A percentile compares a stretch with the other conserved stretches of the same genome.
Evolutionary conservation across 805 yeast genomes (phyloP).

Genomic region (Ascoidea tarda): DNA sequence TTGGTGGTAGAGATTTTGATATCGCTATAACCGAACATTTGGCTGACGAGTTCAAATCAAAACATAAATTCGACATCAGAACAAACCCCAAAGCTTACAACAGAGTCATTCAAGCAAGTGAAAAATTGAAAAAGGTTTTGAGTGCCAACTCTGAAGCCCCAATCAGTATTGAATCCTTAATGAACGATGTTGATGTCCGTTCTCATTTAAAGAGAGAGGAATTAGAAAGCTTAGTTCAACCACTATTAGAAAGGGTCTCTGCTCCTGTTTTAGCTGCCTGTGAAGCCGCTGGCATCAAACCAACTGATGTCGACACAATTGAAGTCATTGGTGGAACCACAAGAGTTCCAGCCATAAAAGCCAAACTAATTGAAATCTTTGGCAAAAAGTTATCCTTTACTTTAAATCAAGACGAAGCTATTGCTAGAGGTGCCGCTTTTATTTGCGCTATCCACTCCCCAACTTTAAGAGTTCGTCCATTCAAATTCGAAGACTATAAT

Average conservation of each 20-base stretch:
- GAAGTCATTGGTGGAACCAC: constrained; percentile 98
- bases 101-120: constrained; percentile 86
- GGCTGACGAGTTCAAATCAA: constrained; percentile 80
- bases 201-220: constrained; percentile 82
- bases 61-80: constrained; percentile 87
- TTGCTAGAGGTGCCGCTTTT: constrained; percentile 98
- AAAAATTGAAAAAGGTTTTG: constrained; percentile 86
- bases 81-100: constrained; percentile 90
- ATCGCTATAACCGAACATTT: constrained; percentile 88
- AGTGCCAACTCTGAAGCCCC: constrained; percentile 95
- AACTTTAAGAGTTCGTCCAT: constrained; percentile 95
- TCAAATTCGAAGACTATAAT: constrained; percentile 94
- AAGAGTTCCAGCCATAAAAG: constrained; percentile 90
- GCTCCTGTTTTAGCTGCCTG: constrained; percentile 75
- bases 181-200: constrained; percentile 94
- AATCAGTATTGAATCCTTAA: constrained; percentile 87
- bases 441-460: constrained; percentile 99
- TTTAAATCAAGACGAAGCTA: constrained; percentile 97
- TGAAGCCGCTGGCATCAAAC: constrained; percentile 58
- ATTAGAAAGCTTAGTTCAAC: constrained; percentile 78
- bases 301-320: constrained; percentile 72
- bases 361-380: constrained; percentile 64
- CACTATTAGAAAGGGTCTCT: constrained; percentile 62
- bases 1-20: constrained; percentile 98
- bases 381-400: constrained; percentile 84